Conservation (phyloP, 768 basidiomycete genomes). For the Tulasnella sp. region DNA sequence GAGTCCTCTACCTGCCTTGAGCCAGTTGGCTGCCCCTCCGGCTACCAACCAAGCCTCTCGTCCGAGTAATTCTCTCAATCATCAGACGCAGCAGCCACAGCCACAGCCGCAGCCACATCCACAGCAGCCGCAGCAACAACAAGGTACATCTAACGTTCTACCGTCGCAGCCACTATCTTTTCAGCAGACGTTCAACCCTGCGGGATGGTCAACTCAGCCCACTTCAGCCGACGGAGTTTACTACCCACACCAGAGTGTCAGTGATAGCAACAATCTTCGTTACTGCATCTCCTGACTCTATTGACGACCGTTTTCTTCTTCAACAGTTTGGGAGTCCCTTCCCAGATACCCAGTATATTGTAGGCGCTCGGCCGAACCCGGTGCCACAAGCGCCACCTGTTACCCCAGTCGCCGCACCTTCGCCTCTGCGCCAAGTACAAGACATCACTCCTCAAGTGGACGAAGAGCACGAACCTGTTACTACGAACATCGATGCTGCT, state of each 20-base stretch:
- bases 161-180: constrained; percentile 25
- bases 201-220: constrained; percentile 27
- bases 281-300: no score
- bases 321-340: no score
- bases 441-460: not conserved
- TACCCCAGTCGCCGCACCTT: no score
- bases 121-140: not conserved
- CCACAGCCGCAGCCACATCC: not conserved
- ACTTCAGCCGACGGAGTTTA: constrained; percentile 22
- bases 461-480: not conserved
- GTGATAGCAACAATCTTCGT: no score
- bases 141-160: constrained; percentile 19
- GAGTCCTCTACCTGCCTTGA: not conserved
- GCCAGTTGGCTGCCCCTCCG: not conserved
- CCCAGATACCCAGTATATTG: no score
- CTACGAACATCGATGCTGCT: not conserved
- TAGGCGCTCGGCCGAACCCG: no score
- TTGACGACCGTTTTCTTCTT: no score
- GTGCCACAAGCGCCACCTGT: no score
- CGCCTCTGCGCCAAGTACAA: no score
- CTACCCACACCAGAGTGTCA: constrained; percentile 26
- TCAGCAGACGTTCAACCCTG: constrained; percentile 25
- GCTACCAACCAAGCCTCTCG: not conserved
- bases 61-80: not conserved
- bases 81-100: not conserved